A percentile compares a stretch with the other conserved stretches of the same genome.
Conservation (phyloP, 129 eudicot species). For the Centrapalus pauciflorus region DNA sequence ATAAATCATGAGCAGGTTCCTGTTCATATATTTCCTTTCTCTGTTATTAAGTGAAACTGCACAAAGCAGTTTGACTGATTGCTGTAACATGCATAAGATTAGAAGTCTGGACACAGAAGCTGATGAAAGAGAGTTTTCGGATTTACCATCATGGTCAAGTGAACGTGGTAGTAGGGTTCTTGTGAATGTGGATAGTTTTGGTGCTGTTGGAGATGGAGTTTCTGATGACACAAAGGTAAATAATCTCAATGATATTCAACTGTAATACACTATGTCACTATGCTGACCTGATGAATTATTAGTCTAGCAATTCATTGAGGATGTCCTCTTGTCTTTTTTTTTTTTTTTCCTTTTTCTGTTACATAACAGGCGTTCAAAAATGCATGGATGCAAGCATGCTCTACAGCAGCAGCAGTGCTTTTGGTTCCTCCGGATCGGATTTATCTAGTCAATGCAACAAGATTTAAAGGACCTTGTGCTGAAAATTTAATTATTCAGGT, state of each 20-base stretch:
- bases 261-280: background rate
- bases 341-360: background rate
- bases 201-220: constrained; percentile 92
- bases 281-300: background rate
- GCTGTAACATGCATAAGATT: constrained; percentile 14
- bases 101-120: constrained; percentile 38
- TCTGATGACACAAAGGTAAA: constrained; percentile 93
- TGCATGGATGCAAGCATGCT: constrained; percentile 92
- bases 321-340: background rate
- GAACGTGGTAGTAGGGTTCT: constrained; percentile 43
- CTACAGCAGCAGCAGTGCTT: constrained; percentile 58
- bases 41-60: constrained; percentile 35
- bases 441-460: constrained; percentile 81
- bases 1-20: constrained; percentile 47
- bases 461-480: constrained; percentile 83
- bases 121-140: constrained; percentile 35
- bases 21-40: constrained; percentile 44
- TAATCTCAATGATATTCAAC: background rate
- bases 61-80: constrained; percentile 27
- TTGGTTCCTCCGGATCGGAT: constrained; percentile 68
- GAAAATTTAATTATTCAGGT: constrained; percentile 70
- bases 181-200: constrained; percentile 81
- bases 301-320: constrained; percentile 7
- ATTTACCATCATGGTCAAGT: constrained; percentile 49
- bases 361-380: constrained; percentile 59